Base-by-base conservation (phyloP, 2,329 filamentous ascomycete genomes). In the Cercospora sp. region DNA sequence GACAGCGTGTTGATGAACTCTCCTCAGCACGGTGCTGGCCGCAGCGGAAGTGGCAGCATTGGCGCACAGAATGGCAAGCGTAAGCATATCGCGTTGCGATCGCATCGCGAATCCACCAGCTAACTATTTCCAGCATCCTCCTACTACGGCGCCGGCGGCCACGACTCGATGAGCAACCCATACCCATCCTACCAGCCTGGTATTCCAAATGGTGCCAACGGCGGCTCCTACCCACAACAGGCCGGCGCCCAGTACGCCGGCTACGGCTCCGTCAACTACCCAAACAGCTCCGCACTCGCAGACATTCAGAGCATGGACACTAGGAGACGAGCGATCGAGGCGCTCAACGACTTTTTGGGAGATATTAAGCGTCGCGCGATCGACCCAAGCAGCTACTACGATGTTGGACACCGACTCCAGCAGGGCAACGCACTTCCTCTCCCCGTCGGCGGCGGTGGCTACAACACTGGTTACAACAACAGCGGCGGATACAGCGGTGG, bases 291-390 rank as follows among this genome's bases (percentile, higher is more conserved):
- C 65, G 75, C 73, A 63, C 69, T 76, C 37, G 74, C 74, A 68
- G 76, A 80, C 71, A 75, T 79, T 45, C 76, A 80, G 70, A 77
- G 78, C 76, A 77, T 90, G 76, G 92, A 94, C 77, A 86, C 88
- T 73, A 89, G 91, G 77, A 95, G 94, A 83, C 92, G 93, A 63
- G 83, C 82, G 70, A 92, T 90, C 74, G 93, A 97, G 76, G 91
- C 92, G 67, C 84, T 97, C 68, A 94, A 97, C 77, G 93, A 97
- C 79, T 97, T 98, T 83, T 97, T 98, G 73, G 92, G 91, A 73
- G 93, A 92, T 78, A 89, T 93, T 74, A 98, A 97, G 85, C 92
- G 94, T 75, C 91, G 93, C 77, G 89, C 93, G 75, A 91, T 98
- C 73, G 93, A 98, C 78, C 91, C 94, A 3, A 86, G 86, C 64